A percentile compares a stretch with the other conserved stretches of the same genome.
phyloP scores from a whole-genome alignment of 345 rosid species.

The Dimocarpus longan region DNA sequence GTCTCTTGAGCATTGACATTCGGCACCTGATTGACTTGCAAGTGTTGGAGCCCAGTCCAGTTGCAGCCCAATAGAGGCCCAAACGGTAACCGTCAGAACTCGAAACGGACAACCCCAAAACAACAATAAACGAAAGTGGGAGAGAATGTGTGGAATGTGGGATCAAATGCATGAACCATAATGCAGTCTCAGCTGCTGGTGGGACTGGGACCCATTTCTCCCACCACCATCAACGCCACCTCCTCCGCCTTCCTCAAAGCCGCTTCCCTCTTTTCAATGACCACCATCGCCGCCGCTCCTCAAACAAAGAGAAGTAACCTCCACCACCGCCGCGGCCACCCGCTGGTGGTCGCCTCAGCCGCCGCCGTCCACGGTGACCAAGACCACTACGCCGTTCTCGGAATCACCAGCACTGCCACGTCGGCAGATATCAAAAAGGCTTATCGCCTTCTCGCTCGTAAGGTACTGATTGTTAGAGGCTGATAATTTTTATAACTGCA shows the following conservation, averaged over 20 bases:
- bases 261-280: slow-evolving; percentile 19
- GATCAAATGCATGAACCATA: slow-evolving; percentile 37
- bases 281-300: slow-evolving; percentile 23
- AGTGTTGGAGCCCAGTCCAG: too few relatives aligned
- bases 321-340: slow-evolving; percentile 34
- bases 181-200: slow-evolving; percentile 72
- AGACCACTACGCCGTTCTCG: slow-evolving; percentile 75
- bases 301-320: slow-evolving; percentile 7
- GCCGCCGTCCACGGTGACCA: slow-evolving; percentile 44
- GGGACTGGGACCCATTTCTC: slow-evolving; percentile 73
- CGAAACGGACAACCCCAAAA: neutral
- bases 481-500: too few relatives aligned
- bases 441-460: slow-evolving; percentile 86
- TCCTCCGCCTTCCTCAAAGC: slow-evolving; percentile 28
- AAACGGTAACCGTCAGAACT: neutral
- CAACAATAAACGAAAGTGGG: neutral
- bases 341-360: slow-evolving; percentile 30
- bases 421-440: slow-evolving; percentile 71
- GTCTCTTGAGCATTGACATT: too few relatives aligned
- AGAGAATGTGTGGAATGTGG: neutral
- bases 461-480: slow-evolving; percentile 39
- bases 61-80: neutral
- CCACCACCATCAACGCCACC: slow-evolving; percentile 51
- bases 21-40: too few relatives aligned
- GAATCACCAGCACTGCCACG: slow-evolving; percentile 61